Evolutionary conservation across 495 filamentous ascomycete genomes (phyloP), one percentile per base, ranked within the genome.

Genomic region (Sphaerosporella brunnea): DNA sequence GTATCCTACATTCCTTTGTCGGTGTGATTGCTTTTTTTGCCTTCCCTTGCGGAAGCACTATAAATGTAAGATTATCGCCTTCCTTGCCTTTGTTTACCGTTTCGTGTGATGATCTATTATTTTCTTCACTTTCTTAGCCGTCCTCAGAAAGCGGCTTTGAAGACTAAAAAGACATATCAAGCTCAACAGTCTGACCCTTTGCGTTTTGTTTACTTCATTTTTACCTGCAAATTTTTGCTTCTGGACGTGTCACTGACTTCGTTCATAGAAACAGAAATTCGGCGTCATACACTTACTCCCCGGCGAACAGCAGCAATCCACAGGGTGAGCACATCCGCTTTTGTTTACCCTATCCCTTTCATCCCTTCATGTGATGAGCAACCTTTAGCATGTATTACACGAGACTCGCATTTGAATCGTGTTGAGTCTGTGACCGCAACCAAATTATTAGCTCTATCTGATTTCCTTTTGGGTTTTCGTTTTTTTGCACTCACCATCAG

Each of bases 371-470:
- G 23, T 8, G 45, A 48, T 48, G 45, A 38, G 11, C 32, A 25
- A 48, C 21, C 11, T n/a, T n/a, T 48, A 46, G 45, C 45, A 48
- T 48, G 45, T 48, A 48, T 48, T 48, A 48, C 45, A 48, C 45
- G 45, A 48, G 45, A 23, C 45, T 25, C 10, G 16, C 10, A 8
- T 18, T 48, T 48, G 45, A 48, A 48, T 48, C 45, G 45, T 38
- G 45, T 48, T 34, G 19, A 39, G 45, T 48, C 45, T 37, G 39
- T 48, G 45, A 48, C 13, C n/a, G 3, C 18, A 48, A 38, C 30
- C 23, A n/a, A 35, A 15, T 48, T 48, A 48, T 46, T 46, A 46
- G 43, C 43, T 46, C 43, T 48, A 48, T 38, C 45, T 48, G 45
- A 48, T 34, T 34, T 46, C 18, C 8, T 35, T 34, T 34, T 8